Base-by-base conservation (phyloP, 495 filamentous ascomycete species). In the Hypomontagnella monticulosa region DNA sequence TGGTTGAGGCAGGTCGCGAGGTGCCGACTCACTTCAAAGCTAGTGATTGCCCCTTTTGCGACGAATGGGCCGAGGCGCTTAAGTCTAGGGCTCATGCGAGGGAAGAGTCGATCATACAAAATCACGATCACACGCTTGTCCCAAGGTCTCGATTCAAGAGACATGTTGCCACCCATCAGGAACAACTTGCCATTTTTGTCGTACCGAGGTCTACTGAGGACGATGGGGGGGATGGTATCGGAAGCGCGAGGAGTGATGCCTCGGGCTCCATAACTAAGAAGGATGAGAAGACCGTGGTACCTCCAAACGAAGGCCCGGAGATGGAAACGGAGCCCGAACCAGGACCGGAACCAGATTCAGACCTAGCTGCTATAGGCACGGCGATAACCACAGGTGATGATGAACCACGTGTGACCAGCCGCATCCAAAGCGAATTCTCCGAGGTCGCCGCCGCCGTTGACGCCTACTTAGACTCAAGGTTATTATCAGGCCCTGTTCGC, bases 401-500 rank as follows among this genome's bases (percentile, higher is more conserved):
- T 6, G 23, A 27, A 27, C 23, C 6, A 27, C 23, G 2, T 27
- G 23, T 6, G 23, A 27, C 2, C 2, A 27, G 23, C 6, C 23
- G 23, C 23, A 27, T 27, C 2, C 23, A 27, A 27, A 76, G 73
- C 44, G 76, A 69, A 61, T 71, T 52, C 15, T 57, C 63, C 48
- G 63, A 73, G 54, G 59, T 27, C 6, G 23, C 23, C 23, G 23
- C 59, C 27, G 70, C 72, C 46, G 64, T 68, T 12, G 67, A 66
- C 32, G 67, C 72, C 46, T 46, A 73, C 23, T 50, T 71, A 41
- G 63, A 54, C 27, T 66, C 69, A 16, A 63, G 70, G 37, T 63
- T 59, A 8, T 59, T 52, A 12, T 46, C 41, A 6, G 63, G 51
- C 33, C 20, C 52, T 9, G 75, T 73, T 71, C 76, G 75, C 44